A percentile compares a stretch with the other conserved stretches of the same genome.
These are phyloP conservation scores for Biscutella auriculata DNA, from an alignment of 441 rosid species.

Conservation along the genomic window DNA sequence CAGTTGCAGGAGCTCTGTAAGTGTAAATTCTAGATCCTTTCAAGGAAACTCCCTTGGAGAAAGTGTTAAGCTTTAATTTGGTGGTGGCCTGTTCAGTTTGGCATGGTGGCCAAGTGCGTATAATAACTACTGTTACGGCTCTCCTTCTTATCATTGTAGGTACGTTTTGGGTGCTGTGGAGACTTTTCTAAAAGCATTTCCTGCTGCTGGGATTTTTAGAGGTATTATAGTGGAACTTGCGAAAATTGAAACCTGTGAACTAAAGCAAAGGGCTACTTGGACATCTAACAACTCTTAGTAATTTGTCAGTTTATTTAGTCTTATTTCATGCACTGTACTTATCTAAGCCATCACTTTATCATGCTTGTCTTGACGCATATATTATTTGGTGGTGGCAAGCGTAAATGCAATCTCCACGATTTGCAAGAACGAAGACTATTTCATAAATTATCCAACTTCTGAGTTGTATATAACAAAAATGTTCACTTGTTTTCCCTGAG, in stretches of 20 bases:
- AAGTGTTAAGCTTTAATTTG: constrained; percentile 8
- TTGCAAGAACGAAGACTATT: not conserved
- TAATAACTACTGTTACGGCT: constrained; percentile 4
- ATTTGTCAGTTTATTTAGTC: no score
- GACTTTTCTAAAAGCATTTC: constrained; percentile 91
- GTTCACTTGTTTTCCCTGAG: not conserved
- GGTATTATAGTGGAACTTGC: constrained; percentile 37
- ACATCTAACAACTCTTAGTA: not conserved
- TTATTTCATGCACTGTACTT: no score
- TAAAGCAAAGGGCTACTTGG: not conserved
- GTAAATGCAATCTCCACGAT: not conserved
- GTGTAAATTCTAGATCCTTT: constrained; percentile 29
- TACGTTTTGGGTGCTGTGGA: constrained; percentile 99
- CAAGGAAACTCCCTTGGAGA: constrained; percentile 9
- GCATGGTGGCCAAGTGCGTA: constrained; percentile 14
- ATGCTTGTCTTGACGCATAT: constrained; percentile 5
- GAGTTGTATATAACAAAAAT: not conserved
- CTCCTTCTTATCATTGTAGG: constrained; percentile 31
- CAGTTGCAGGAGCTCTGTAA: constrained; percentile 99
- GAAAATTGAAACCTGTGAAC: constrained; percentile 4
- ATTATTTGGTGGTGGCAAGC: constrained; percentile 9
- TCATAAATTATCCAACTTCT: not conserved
- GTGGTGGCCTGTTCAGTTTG: constrained; percentile 10
- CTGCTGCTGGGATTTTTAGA: constrained; percentile 88
- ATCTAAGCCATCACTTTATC: not conserved